A percentile compares a stretch with the other conserved stretches of the same genome.
Conservation (phyloP, 1,284 basidiomycete genomes). For the Grifola frondosa region DNA sequence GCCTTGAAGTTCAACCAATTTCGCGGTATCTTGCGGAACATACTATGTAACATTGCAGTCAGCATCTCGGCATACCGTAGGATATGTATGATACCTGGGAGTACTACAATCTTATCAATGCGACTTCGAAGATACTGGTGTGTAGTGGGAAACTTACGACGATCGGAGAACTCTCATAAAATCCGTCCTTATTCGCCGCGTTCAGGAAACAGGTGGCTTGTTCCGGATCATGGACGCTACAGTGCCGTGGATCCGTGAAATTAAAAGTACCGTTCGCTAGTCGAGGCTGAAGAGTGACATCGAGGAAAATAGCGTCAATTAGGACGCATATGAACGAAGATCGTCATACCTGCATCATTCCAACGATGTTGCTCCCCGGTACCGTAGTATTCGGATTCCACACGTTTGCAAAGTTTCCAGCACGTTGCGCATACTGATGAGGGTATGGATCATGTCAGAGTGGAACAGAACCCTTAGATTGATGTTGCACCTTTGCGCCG, state of each 20-base stretch:
- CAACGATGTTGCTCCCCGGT: constrained; percentile 41
- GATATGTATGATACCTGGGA: constrained; percentile 39
- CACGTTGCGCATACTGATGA: constrained; percentile 49
- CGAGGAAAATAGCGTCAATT: not conserved
- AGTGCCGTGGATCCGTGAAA: constrained; percentile 66
- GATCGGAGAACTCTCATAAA: constrained; percentile 64
- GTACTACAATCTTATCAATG: too few relatives aligned
- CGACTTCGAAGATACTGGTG: too few relatives aligned
- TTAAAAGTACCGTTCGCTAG: constrained; percentile 62
- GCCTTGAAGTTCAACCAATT: constrained; percentile 58
- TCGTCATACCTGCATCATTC: constrained; percentile 54
- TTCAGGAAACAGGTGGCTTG: constrained; percentile 61
- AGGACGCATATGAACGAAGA: not conserved
- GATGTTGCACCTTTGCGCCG: constrained; percentile 47
- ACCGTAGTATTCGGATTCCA: constrained; percentile 60
- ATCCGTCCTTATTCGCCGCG: constrained; percentile 56
- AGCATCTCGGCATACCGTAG: constrained; percentile 3
- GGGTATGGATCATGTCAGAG: not conserved
- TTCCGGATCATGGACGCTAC: constrained; percentile 58
- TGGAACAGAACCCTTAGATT: not conserved
- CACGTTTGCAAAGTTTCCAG: constrained; percentile 57
- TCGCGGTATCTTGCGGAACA: constrained; percentile 62
- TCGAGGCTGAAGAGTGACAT: constrained; percentile 41
- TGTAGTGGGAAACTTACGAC: constrained; percentile 40
- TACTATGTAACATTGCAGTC: constrained; percentile 37